A percentile compares a stretch with the other conserved stretches of the same genome.
Conservation (phyloP, 2,329 filamentous ascomycete genomes). For the Dothideomycetes sp. region DNA sequence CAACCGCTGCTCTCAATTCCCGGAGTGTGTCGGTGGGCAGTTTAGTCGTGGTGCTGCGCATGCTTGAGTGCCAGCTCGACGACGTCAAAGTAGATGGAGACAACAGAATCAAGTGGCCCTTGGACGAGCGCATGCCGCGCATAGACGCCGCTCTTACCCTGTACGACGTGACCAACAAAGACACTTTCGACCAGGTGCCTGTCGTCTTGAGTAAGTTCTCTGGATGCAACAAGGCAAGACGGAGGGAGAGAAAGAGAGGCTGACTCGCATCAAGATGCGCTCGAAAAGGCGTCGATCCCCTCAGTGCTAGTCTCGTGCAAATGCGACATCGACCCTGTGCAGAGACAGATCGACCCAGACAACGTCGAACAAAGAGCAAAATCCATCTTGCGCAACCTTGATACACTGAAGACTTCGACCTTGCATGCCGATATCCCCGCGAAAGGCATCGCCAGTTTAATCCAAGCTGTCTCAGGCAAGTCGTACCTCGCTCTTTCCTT, state of each 20-base stretch:
- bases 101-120: constrained; percentile 49
- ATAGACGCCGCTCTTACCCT: constrained; percentile 78
- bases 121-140: constrained; percentile 61
- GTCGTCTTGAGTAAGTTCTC: constrained; percentile 66
- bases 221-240: no score
- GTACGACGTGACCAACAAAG: constrained; percentile 76
- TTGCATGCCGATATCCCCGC: constrained; percentile 63
- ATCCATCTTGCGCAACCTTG: constrained; percentile 53
- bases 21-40: constrained; percentile 51
- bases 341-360: constrained; percentile 62
- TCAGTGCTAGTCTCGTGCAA: constrained; percentile 81
- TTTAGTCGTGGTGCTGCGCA: constrained; percentile 45
- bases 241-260: no score
- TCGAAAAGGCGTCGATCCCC: constrained; percentile 64
- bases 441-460: constrained; percentile 64
- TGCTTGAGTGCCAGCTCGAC: constrained; percentile 47
- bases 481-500: neutral
- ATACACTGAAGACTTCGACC: constrained; percentile 63
- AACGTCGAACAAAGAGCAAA: constrained; percentile 56
- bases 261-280: constrained; percentile 48
- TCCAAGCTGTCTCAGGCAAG: constrained; percentile 49
- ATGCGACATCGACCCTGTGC: constrained; percentile 66
- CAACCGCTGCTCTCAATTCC: constrained; percentile 33
- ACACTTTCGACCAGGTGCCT: constrained; percentile 65
- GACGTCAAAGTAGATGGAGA: constrained; percentile 43